Evolutionary conservation across 2,329 filamentous ascomycete genomes (phyloP).

Genomic region (Tolypocladium tundrense): DNA sequence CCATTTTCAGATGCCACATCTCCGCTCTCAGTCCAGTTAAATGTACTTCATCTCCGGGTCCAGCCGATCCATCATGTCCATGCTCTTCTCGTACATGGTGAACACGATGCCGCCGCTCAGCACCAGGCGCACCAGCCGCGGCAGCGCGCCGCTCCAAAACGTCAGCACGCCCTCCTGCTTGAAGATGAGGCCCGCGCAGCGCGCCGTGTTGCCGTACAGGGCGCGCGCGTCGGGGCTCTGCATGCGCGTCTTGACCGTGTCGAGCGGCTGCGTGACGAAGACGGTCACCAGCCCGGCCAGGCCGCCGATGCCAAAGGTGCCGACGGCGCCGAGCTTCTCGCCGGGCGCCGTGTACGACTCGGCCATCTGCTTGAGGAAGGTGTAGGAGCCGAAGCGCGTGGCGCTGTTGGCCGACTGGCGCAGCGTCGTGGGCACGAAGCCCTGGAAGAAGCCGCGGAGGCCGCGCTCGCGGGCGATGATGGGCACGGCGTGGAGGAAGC

Average conservation of each 20-base stretch:
- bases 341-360: slow-evolving; percentile 88
- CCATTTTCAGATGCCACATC: too few species aligned
- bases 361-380: slow-evolving; percentile 78
- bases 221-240: slow-evolving; percentile 80
- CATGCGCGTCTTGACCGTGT: slow-evolving; percentile 97
- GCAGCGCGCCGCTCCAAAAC: slow-evolving; percentile 89
- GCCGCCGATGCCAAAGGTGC: slow-evolving; percentile 86
- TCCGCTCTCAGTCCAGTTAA: slow-evolving; percentile 24
- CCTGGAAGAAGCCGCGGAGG: slow-evolving; percentile 88
- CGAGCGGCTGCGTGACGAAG: slow-evolving; percentile 63
- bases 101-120: slow-evolving; percentile 96
- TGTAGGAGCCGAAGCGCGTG: slow-evolving; percentile 84
- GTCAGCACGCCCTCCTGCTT: slow-evolving; percentile 82
- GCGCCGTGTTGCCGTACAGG: slow-evolving; percentile 78
- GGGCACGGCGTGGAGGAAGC: slow-evolving; percentile 81
- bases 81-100: slow-evolving; percentile 96
- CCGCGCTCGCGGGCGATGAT: slow-evolving; percentile 85
- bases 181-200: slow-evolving; percentile 74
- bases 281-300: slow-evolving; percentile 87
- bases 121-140: slow-evolving; percentile 72
- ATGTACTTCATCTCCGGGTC: slow-evolving; percentile 83
- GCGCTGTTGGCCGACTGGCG: slow-evolving; percentile 92
- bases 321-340: slow-evolving; percentile 80
- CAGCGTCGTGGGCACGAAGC: slow-evolving; percentile 88
- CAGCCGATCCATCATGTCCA: slow-evolving; percentile 69